Evolutionary conservation across 202 grass and related monocot genomes (phyloP).

Genomic region (Miscanthus sacchariflorus): DNA sequence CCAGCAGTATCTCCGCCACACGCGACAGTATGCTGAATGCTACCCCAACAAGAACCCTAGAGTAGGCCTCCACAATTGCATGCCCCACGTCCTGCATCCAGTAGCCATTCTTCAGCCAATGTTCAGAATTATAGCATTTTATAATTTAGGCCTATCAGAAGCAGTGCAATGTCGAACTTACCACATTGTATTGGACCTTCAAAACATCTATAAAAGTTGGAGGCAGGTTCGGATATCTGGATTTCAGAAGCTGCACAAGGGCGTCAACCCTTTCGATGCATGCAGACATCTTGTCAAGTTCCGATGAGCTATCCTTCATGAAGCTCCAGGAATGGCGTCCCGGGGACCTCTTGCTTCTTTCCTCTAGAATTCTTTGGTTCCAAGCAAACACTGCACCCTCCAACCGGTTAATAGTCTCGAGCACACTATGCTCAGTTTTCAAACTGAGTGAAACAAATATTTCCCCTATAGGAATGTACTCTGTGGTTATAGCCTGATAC

Average conservation of each 20-base stretch:
- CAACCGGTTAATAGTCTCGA: constrained; percentile 81
- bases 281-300: constrained; percentile 65
- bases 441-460: constrained; percentile 88
- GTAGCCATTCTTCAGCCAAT: background rate
- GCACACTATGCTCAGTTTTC: constrained; percentile 81
- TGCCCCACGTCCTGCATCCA: constrained; percentile 78
- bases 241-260: constrained; percentile 80
- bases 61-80: constrained; percentile 90
- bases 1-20: constrained; percentile 83
- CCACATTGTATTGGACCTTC: constrained; percentile 91
- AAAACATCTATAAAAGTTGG: constrained; percentile 83
- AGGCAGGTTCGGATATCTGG: constrained; percentile 82
- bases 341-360: constrained; percentile 62
- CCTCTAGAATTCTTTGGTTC: constrained; percentile 74
- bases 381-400: constrained; percentile 87
- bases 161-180: constrained; percentile 40
- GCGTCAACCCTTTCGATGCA: constrained; percentile 74
- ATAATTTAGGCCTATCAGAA: background rate
- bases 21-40: constrained; percentile 85
- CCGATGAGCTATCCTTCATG: constrained; percentile 70
- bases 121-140: background rate
- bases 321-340: constrained; percentile 78
- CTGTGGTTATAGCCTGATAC: constrained; percentile 75
- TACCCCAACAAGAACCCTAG: constrained; percentile 76
- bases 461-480: constrained; percentile 77